Conservation (phyloP, 2,329 filamentous ascomycete species). For the Apiospora aurea region DNA sequence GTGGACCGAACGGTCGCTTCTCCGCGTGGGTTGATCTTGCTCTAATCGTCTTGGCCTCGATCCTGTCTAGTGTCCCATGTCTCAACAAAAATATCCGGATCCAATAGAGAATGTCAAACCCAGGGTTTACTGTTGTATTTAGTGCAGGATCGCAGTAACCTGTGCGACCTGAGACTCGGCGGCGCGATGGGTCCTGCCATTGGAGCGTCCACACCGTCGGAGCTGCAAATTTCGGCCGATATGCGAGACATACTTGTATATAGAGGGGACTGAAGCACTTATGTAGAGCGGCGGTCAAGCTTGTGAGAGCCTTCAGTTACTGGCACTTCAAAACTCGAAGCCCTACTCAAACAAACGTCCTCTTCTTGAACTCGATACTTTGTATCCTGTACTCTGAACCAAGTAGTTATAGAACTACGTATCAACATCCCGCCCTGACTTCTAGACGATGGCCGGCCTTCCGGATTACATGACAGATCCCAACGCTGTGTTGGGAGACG, state of each 20-base stretch:
- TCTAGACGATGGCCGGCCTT: slow-evolving; percentile 13
- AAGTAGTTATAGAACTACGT: not conserved
- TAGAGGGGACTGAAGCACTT: not conserved
- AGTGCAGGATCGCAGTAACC: not conserved
- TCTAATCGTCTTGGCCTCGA: not conserved
- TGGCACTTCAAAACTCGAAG: not conserved
- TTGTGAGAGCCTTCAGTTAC: not conserved
- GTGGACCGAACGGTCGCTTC: not conserved
- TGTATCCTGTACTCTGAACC: too few relatives aligned
- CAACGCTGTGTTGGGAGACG: slow-evolving; percentile 43
- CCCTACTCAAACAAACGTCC: not conserved
- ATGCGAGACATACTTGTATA: not conserved
- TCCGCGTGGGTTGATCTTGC: not conserved
- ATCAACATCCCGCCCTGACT: not conserved
- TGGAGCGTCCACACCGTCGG: not conserved
- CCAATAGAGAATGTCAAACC: not conserved
- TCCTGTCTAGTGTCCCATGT: not conserved
- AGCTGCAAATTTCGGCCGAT: not conserved
- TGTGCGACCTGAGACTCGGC: not conserved
- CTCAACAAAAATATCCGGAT: not conserved
- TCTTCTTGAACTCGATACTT: not conserved
- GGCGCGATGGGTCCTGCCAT: not conserved
- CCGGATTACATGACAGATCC: slow-evolving; percentile 35
- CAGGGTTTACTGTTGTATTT: not conserved
- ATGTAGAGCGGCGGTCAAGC: not conserved